Conservation (phyloP, 345 rosid genomes). For the Citrus sp. region DNA sequence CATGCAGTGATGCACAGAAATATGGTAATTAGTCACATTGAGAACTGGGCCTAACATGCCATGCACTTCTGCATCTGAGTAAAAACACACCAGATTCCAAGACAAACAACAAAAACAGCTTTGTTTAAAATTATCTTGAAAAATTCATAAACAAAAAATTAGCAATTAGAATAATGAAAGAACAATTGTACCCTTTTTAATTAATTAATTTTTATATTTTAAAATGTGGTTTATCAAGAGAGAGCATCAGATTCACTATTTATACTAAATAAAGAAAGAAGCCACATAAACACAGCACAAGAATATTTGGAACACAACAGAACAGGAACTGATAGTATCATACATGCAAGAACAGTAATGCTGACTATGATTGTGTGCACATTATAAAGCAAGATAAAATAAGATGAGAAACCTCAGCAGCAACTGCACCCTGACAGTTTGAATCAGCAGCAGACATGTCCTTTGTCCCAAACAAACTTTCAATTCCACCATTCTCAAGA, state of each 20-base stretch:
- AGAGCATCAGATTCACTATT: not conserved
- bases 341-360: not conserved
- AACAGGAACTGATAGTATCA: not conserved
- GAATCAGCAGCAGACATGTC: constrained; percentile 59
- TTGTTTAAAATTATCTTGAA: not conserved
- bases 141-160: not conserved
- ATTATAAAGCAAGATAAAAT: constrained; percentile 23
- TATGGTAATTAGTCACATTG: not conserved
- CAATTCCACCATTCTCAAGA: constrained; percentile 80
- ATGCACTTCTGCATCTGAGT: not conserved
- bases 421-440: constrained; percentile 50
- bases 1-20: not conserved
- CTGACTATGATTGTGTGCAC: not conserved
- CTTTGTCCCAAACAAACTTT: constrained; percentile 66
- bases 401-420: constrained; percentile 55
- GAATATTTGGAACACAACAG: not conserved
- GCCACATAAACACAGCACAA: no score
- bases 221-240: not conserved
- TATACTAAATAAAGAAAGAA: not conserved
- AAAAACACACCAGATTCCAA: not conserved
- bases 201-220: not conserved
- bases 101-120: not conserved
- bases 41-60: not conserved
- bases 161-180: not conserved
- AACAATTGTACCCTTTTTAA: not conserved